These are phyloP conservation scores for Amesomyces nigricolor DNA, from an alignment of 2,329 filamentous ascomycete genomes.

Conservation along the genomic window DNA sequence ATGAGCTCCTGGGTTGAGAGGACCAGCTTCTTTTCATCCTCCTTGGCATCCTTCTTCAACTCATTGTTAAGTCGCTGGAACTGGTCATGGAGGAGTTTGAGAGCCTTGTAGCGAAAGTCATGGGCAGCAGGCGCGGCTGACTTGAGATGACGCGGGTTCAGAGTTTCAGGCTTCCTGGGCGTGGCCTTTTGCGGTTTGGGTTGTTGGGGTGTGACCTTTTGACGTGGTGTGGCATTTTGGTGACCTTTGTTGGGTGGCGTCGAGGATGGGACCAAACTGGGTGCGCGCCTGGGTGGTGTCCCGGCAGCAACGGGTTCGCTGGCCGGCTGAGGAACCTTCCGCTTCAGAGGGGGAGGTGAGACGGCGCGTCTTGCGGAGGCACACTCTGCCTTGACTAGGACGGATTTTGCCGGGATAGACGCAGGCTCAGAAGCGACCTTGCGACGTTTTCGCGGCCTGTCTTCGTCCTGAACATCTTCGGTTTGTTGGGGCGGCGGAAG, in stretches of 20 bases:
- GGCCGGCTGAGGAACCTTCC: slow-evolving; percentile 13
- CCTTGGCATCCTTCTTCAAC: slow-evolving; percentile 46
- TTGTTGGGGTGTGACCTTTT: slow-evolving; percentile 9
- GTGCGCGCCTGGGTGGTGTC: slow-evolving; percentile 5
- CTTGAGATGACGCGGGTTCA: slow-evolving; percentile 63
- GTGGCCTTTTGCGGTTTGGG: slow-evolving; percentile 13
- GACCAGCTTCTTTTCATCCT: slow-evolving; percentile 47
- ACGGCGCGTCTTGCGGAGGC: slow-evolving; percentile 19
- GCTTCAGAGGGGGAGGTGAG: slow-evolving; percentile 26
- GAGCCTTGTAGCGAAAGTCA: slow-evolving; percentile 49
- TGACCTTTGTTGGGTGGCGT: slow-evolving; percentile 1
- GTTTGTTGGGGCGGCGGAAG: background rate
- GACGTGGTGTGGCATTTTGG: background rate
- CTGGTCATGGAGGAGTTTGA: slow-evolving; percentile 61
- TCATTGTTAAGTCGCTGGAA: slow-evolving; percentile 62
- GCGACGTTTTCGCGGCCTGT: slow-evolving; percentile 25
- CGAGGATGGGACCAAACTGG: slow-evolving; percentile 1
- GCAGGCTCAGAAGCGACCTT: slow-evolving; percentile 21
- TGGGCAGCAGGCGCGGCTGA: slow-evolving; percentile 51
- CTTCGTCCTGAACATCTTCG: slow-evolving; percentile 15
- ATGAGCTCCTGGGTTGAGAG: slow-evolving; percentile 63
- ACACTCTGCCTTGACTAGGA: background rate
- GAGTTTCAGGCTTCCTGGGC: slow-evolving; percentile 42
- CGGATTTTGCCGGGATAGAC: background rate
- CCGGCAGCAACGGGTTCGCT: background rate